A percentile compares a stretch with the other conserved stretches of the same genome.
These are phyloP conservation scores for Trichoderma pleuroti DNA, from an alignment of 2,329 filamentous ascomycete species.

Conservation along the genomic window DNA sequence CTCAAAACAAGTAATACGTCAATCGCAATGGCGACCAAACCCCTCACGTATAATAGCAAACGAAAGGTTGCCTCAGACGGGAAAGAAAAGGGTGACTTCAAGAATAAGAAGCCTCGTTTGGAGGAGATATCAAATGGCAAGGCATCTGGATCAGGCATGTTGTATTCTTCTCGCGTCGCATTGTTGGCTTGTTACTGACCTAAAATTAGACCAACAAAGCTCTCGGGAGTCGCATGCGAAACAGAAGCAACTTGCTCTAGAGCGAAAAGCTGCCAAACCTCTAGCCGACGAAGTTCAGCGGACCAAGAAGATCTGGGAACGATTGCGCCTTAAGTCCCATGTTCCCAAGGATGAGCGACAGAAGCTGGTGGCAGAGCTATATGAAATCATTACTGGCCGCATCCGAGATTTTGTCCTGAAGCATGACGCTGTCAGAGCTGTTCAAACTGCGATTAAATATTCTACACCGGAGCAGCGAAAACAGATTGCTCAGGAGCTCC, in stretches of 20 bases:
- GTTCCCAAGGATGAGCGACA: slow-evolving; percentile 86
- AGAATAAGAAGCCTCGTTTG: slow-evolving; percentile 51
- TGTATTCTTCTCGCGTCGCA: slow-evolving; percentile 1
- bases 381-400: slow-evolving; percentile 82
- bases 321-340: slow-evolving; percentile 86
- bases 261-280: slow-evolving; percentile 89
- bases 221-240: slow-evolving; percentile 88
- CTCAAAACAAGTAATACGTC: slow-evolving; percentile 21
- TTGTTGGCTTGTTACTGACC: not conserved
- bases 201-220: slow-evolving; percentile 46
- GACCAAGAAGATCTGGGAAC: slow-evolving; percentile 97
- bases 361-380: slow-evolving; percentile 82
- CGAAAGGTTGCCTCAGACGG: slow-evolving; percentile 49
- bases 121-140: slow-evolving; percentile 26
- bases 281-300: slow-evolving; percentile 84
- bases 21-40: slow-evolving; percentile 47
- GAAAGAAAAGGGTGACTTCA: slow-evolving; percentile 43
- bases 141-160: slow-evolving; percentile 42
- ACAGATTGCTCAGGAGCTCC: slow-evolving; percentile 81
- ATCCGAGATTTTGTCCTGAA: slow-evolving; percentile 97
- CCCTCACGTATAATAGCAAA: slow-evolving; percentile 49
- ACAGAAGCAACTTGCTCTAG: slow-evolving; percentile 81
- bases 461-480: slow-evolving; percentile 78
- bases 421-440: slow-evolving; percentile 93
- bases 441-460: slow-evolving; percentile 97